These are phyloP conservation scores for Plasmodium berghei DNA, from an alignment of 169 alveolate genomes.

Conservation along the genomic window DNA sequence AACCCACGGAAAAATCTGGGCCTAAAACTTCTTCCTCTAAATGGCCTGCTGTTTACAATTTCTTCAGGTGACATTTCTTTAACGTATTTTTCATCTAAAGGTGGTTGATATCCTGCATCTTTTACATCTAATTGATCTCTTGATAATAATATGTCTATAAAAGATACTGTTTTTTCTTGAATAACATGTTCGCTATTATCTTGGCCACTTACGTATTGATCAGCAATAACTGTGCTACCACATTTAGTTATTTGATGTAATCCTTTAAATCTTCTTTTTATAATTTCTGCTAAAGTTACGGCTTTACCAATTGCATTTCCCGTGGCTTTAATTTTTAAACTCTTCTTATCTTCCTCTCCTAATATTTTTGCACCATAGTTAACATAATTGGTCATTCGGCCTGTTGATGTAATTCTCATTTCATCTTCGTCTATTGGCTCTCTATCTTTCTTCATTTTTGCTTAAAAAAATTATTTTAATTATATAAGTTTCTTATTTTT, in stretches of 20 bases:
- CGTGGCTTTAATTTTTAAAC: slow-evolving; percentile 89
- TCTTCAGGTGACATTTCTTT: slow-evolving; percentile 81
- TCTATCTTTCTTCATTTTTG: slow-evolving; percentile 78
- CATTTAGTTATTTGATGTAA: slow-evolving; percentile 89
- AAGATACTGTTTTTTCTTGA: slow-evolving; percentile 83
- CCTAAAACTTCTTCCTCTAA: slow-evolving; percentile 70
- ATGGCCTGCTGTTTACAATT: slow-evolving; percentile 75
- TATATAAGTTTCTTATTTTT: not conserved
- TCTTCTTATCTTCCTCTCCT: slow-evolving; percentile 81
- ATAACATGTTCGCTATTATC: slow-evolving; percentile 86
- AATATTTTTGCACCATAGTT: slow-evolving; percentile 86
- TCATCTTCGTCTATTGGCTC: slow-evolving; percentile 89
- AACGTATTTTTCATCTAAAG: slow-evolving; percentile 84
- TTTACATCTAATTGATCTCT: slow-evolving; percentile 79
- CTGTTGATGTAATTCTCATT: slow-evolving; percentile 88
- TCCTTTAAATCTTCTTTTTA: slow-evolving; percentile 89
- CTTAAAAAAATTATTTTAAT: slow-evolving; percentile 13
- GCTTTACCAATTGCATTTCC: slow-evolving; percentile 92
- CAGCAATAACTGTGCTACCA: slow-evolving; percentile 82
- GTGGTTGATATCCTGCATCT: slow-evolving; percentile 87
- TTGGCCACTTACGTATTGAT: slow-evolving; percentile 87
- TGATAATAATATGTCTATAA: slow-evolving; percentile 84
- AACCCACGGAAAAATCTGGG: slow-evolving; percentile 74
- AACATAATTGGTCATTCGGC: slow-evolving; percentile 88
- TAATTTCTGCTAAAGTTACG: slow-evolving; percentile 89